A percentile compares a stretch with the other conserved stretches of the same genome.
phyloP scores from a whole-genome alignment of 106 monocot species.

The Dioscorea dumetorum region DNA sequence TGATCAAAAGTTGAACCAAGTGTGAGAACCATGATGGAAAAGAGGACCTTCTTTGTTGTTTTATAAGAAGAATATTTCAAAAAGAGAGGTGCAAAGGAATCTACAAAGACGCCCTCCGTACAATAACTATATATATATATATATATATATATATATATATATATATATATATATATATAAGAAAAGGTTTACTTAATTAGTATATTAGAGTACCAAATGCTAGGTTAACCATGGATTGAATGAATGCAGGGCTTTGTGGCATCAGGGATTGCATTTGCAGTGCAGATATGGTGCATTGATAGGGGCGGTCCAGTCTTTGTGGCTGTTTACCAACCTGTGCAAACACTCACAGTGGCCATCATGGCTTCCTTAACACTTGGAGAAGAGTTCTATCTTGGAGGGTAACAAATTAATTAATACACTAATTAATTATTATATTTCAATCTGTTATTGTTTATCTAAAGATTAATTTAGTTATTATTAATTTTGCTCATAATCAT shows the following conservation, averaged over 20 bases:
- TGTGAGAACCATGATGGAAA: constrained; percentile 33
- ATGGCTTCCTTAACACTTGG: constrained; percentile 73
- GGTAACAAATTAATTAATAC: too few species aligned
- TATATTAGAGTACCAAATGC: too few species aligned
- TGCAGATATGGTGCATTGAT: constrained; percentile 99
- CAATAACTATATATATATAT: too few species aligned
- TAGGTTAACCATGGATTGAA: too few species aligned
- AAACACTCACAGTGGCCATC: constrained; percentile 93
- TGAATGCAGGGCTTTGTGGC: constrained; percentile 74
- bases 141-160: too few species aligned
- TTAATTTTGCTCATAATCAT: not conserved
- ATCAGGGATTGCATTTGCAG: constrained; percentile 91
- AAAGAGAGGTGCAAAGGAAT: too few species aligned
- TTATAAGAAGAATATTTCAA: not conserved
- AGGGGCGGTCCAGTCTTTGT: constrained; percentile 97
- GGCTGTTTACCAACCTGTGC: constrained; percentile 95
- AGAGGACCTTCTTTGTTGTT: constrained; percentile 7
- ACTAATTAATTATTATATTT: too few species aligned
- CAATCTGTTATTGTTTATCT: not conserved
- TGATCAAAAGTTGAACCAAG: constrained; percentile 4
- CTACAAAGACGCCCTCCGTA: too few species aligned
- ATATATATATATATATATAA: too few species aligned
- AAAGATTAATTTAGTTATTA: not conserved
- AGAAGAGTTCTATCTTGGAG: constrained; percentile 92
- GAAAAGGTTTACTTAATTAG: too few species aligned